Conservation (phyloP, 192 early-diverging fungal genomes). For the Phlyctochytrium planicorne region DNA sequence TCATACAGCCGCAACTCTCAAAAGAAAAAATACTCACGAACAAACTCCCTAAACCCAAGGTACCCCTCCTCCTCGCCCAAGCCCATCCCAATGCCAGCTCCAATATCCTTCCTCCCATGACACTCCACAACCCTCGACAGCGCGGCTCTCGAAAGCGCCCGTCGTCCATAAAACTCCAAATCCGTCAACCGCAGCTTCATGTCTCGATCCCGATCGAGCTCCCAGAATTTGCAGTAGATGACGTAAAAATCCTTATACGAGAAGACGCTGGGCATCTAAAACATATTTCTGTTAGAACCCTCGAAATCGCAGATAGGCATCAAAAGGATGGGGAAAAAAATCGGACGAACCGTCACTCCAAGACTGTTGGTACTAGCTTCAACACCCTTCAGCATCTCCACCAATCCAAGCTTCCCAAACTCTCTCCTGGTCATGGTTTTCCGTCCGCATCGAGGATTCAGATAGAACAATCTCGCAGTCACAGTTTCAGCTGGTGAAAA, state of each 20-base stretch:
- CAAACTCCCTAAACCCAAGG: conserved; percentile 78
- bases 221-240: conserved; percentile 93
- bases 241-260: conserved; percentile 97
- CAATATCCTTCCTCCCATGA: conserved; percentile 20
- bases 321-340: too few relatives aligned
- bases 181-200: conserved; percentile 53
- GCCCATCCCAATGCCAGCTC: conserved; percentile 50
- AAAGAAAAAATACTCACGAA: conserved; percentile 43
- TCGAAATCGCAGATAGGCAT: conserved; percentile 26
- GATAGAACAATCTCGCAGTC: conserved; percentile 78
- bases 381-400: conserved; percentile 58
- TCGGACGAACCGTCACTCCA: not conserved
- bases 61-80: conserved; percentile 7
- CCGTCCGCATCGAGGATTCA: conserved; percentile 56
- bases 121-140: conserved; percentile 72
- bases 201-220: conserved; percentile 83
- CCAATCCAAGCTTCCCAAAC: conserved; percentile 60
- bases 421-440: conserved; percentile 71
- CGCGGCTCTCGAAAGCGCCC: conserved; percentile 63
- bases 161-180: conserved; percentile 59
- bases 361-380: conserved; percentile 39
- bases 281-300: conserved; percentile 54
- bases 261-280: conserved; percentile 71
- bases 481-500: conserved; percentile 72
- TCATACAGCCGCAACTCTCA: not conserved